Percentiles rank a stretch among this genome's conserved stretches.
These are phyloP conservation scores for Meyerozyma athensensis DNA, from an alignment of 1,139 yeast genomes.

Conservation along the genomic window DNA sequence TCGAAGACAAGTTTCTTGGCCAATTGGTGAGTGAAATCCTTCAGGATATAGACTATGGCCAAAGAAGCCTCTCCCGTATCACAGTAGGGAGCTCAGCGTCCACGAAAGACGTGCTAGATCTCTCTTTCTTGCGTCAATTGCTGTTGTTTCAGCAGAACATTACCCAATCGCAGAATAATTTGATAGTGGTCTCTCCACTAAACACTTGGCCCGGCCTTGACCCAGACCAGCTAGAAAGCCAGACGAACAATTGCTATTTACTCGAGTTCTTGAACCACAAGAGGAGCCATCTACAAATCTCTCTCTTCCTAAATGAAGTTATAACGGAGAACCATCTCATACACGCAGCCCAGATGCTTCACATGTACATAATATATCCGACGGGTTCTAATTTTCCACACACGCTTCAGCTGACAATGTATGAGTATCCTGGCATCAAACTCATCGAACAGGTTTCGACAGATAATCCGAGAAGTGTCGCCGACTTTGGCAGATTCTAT, in stretches of 20 bases:
- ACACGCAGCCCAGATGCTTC: background rate
- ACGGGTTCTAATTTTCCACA: background rate
- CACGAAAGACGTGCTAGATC: background rate
- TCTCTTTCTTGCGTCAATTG: background rate
- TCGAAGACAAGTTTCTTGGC: background rate
- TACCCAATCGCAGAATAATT: background rate
- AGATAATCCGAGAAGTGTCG: conserved; percentile 11
- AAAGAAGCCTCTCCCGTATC: background rate
- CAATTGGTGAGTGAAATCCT: background rate
- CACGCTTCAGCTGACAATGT: background rate
- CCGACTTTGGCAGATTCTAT: conserved; percentile 21
- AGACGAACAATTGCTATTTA: background rate
- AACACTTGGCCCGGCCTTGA: background rate
- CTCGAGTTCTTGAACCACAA: conserved; percentile 1
- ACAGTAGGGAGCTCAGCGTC: background rate
- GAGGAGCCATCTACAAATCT: background rate
- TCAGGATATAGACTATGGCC: background rate
- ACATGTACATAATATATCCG: background rate
- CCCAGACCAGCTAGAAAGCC: background rate
- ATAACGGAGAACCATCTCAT: background rate
- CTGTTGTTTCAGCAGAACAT: background rate
- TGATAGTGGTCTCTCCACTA: background rate
- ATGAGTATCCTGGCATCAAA: background rate
- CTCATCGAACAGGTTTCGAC: conserved; percentile 9
- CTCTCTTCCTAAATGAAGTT: background rate